Evolutionary conservation across 148 eudicot genomes (phyloP), one percentile per base, ranked within the genome.

Genomic region (Rhododendron mucronatum): DNA sequence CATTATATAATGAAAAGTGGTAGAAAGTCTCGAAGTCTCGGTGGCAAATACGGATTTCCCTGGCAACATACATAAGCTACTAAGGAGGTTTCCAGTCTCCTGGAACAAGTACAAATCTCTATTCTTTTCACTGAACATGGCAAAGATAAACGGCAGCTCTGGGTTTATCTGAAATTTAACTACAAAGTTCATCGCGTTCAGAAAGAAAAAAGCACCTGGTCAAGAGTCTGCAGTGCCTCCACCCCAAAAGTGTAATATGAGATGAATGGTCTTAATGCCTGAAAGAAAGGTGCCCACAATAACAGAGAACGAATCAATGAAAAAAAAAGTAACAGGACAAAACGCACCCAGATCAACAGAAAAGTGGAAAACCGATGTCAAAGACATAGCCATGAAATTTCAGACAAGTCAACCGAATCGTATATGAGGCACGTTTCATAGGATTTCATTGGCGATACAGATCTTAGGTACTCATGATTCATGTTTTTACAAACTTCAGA

Each of bases 261-360:
- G 83, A 97, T 85, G 91, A 94, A 97, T 84, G 98, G 95, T 88
- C 99, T 92, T 15, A 81, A 84, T 59, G 98, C 96, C 96, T 95
- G 93, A 79, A 78, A 78, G 63, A 67, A 83, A 69, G 35, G 59
- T 15, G 50, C 39, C 83, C 57, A 18, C 35, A 80, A 39, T 33
- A 84, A 55, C 23, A 26, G 14, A 83, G 59, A 35, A 39, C 18
- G 51, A 73, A 74, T 10, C 12, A 73, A 4, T 23, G 85, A 9
- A 23, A 69, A 69, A 12, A 69, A 69, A 76, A 14, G 14, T 5
- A 61, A 61, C 48, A 47, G 44, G 55, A n/a, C 55, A 63, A n/a
- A 18, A 80, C 75, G 75, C 35, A 77, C 63, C 26, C 61, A 14
- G 7, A 28, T 69, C 35, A 11, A 51, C 67, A 53, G 35, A 55